These are phyloP conservation scores for Barbarea vulgaris DNA, from an alignment of 345 rosid species.

Conservation along the genomic window DNA sequence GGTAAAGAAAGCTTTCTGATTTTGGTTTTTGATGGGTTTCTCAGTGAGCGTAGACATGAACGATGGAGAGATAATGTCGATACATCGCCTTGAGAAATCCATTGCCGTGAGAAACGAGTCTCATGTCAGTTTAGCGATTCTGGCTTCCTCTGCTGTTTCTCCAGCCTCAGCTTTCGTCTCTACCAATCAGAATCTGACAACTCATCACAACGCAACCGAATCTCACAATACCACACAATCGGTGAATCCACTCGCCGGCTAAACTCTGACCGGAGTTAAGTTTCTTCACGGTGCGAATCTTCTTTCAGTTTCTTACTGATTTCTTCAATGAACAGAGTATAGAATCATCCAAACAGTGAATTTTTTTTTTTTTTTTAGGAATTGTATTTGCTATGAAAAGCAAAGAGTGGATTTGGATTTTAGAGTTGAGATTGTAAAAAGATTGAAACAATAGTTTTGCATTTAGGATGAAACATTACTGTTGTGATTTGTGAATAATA, in stretches of 20 bases:
- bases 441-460: neutral
- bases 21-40: neutral
- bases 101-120: conserved; percentile 33
- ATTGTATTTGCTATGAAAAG: conserved; percentile 2
- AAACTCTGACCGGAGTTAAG: neutral
- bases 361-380: neutral
- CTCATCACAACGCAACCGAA: conserved; percentile 13
- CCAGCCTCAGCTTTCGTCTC: conserved; percentile 14
- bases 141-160: conserved; percentile 35
- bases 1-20: neutral
- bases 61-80: conserved; percentile 40
- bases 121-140: conserved; percentile 41
- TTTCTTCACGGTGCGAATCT: neutral
- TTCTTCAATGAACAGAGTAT: neutral
- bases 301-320: neutral
- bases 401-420: neutral
- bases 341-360: neutral
- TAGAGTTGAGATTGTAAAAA: neutral
- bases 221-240: conserved; percentile 9
- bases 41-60: conserved; percentile 39
- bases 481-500: conserved; percentile 1
- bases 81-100: conserved; percentile 34
- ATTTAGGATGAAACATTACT: neutral
- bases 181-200: conserved; percentile 27
- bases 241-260: conserved; percentile 19